phyloP scores from a whole-genome alignment of 2,329 filamentous ascomycete genomes.

The Phialophora expanda region DNA sequence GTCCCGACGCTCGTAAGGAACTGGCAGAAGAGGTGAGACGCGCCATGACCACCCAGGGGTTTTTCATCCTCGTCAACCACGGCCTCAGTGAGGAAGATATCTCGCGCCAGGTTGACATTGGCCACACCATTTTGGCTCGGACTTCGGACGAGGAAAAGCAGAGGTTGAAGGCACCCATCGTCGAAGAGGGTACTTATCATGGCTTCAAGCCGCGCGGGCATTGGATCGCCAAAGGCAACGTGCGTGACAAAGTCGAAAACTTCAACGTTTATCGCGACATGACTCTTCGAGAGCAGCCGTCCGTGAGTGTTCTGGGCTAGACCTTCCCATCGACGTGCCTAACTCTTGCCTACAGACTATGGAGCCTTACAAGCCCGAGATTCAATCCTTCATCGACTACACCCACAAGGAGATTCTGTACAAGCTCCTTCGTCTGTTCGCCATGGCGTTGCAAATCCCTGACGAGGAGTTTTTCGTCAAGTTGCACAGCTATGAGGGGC shows the following conservation, averaged over 20 bases:
- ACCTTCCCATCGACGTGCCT: neutral
- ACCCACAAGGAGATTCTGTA: slow-evolving; percentile 24
- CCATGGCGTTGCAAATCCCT: slow-evolving; percentile 64
- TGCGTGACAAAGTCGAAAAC: slow-evolving; percentile 21
- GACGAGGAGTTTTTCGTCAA: slow-evolving; percentile 63
- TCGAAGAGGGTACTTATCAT: slow-evolving; percentile 62
- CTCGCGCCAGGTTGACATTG: slow-evolving; percentile 66
- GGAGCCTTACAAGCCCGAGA: slow-evolving; percentile 57
- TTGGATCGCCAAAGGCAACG: slow-evolving; percentile 14
- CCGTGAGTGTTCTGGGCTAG: neutral
- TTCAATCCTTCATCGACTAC: slow-evolving; percentile 59
- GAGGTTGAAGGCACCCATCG: slow-evolving; percentile 53
- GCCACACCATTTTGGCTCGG: slow-evolving; percentile 63
- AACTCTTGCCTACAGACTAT: slow-evolving; percentile 2
- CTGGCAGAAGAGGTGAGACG: slow-evolving; percentile 19
- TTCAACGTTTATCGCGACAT: slow-evolving; percentile 26
- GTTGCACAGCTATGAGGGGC: slow-evolving; percentile 63
- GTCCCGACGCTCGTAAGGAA: slow-evolving; percentile 8
- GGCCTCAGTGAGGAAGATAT: slow-evolving; percentile 66
- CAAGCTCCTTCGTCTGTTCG: slow-evolving; percentile 62
- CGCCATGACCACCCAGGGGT: slow-evolving; percentile 44
- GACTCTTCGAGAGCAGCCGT: slow-evolving; percentile 17
- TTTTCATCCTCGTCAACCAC: slow-evolving; percentile 69
- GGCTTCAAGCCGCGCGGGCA: slow-evolving; percentile 60
- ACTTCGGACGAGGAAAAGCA: slow-evolving; percentile 64